These are phyloP conservation scores for Pseudocercospora crystallina DNA, from an alignment of 2,329 filamentous ascomycete genomes.

Conservation along the genomic window DNA sequence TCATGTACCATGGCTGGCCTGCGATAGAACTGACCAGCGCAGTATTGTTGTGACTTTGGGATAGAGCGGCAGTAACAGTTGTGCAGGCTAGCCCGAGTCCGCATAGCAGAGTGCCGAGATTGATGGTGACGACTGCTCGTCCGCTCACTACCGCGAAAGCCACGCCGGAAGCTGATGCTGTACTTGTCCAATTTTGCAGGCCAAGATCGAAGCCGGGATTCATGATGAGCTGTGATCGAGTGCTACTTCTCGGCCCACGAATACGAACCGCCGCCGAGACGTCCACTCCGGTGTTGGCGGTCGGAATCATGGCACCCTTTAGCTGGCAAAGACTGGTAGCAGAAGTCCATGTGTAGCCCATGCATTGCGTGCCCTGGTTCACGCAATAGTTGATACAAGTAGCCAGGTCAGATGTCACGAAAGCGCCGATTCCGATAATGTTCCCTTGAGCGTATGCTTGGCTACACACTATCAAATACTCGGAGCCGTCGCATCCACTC, in stretches of 20 bases:
- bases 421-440: not conserved
- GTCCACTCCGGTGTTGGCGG: not conserved
- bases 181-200: not conserved
- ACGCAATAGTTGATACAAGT: conserved; percentile 1
- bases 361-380: conserved; percentile 1
- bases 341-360: not conserved
- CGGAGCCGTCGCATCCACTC: not conserved
- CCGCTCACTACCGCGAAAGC: not conserved
- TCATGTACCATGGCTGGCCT: not conserved
- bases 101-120: not conserved
- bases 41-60: not conserved
- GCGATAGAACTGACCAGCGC: not conserved
- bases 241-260: not conserved
- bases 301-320: not conserved
- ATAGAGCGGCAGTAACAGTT: not conserved
- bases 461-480: not conserved
- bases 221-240: not conserved
- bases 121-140: not conserved
- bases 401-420: not conserved
- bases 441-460: not conserved
- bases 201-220: not conserved
- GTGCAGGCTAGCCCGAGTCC: not conserved
- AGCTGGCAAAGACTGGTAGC: not conserved
- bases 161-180: not conserved
- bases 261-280: not conserved